Conservation (phyloP, 2,329 filamentous ascomycete genomes). For the Calycina herbarum region DNA sequence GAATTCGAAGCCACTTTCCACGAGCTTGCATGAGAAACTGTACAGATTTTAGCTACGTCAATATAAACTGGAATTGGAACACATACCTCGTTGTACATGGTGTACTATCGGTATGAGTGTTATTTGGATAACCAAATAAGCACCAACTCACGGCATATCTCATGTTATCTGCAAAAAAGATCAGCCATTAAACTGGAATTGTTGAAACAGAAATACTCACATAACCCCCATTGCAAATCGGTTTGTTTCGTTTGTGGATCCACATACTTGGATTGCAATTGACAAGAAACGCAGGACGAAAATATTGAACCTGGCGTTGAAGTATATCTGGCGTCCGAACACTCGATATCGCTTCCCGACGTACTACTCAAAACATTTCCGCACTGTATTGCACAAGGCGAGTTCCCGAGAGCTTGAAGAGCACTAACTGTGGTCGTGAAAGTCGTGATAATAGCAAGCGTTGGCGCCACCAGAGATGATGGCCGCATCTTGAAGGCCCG, state of each 20-base stretch:
- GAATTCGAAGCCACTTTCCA: conserved; percentile 49
- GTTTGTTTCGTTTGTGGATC: conserved; percentile 44
- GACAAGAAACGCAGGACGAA: conserved; percentile 31
- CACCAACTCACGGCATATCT: conserved; percentile 57
- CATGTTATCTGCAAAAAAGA: conserved; percentile 52
- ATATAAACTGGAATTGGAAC: background rate
- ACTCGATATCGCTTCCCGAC: conserved; percentile 29
- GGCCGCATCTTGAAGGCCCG: conserved; percentile 27
- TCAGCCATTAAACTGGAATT: background rate
- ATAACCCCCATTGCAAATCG: conserved; percentile 55
- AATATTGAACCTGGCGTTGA: conserved; percentile 25
- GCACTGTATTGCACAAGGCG: conserved; percentile 34
- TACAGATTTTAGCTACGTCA: conserved; percentile 14
- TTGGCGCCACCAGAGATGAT: conserved; percentile 16
- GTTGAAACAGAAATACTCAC: conserved; percentile 43
- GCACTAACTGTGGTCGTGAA: conserved; percentile 25
- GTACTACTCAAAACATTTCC: conserved; percentile 34
- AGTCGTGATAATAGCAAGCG: conserved; percentile 27
- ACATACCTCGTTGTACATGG: conserved; percentile 51
- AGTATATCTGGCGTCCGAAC: conserved; percentile 24
- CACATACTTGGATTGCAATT: conserved; percentile 47
- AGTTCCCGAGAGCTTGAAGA: conserved; percentile 26
- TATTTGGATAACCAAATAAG: conserved; percentile 50
- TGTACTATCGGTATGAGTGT: conserved; percentile 44
- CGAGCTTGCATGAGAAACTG: conserved; percentile 52